A percentile compares a stretch with the other conserved stretches of the same genome.
These are phyloP conservation scores for Oryza nivara DNA, from an alignment of 176 grass and related monocot genomes.

Conservation along the genomic window DNA sequence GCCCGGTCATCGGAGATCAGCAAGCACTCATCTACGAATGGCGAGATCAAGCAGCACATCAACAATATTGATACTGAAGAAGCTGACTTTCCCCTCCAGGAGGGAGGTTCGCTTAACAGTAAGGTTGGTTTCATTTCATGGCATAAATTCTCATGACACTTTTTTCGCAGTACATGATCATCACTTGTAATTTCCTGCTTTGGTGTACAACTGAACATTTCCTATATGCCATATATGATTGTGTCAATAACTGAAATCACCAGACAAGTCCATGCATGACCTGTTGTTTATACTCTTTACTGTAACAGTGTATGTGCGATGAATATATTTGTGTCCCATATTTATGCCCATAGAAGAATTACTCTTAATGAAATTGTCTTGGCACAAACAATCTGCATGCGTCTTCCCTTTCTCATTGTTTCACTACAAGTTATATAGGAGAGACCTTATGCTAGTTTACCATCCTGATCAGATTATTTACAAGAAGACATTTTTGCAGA, in stretches of 20 bases:
- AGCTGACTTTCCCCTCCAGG: background rate
- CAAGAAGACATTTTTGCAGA: background rate
- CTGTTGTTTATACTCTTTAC: background rate
- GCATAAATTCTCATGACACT: background rate
- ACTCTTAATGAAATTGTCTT: too few relatives aligned
- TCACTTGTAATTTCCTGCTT: background rate
- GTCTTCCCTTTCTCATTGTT: constrained; percentile 17
- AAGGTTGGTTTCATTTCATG: background rate
- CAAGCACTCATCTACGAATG: constrained; percentile 34
- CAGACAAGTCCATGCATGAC: background rate
- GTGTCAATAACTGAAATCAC: background rate
- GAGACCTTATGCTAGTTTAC: background rate
- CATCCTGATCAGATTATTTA: constrained; percentile 17
- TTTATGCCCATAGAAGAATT: background rate
- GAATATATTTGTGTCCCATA: background rate
- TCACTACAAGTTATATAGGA: background rate
- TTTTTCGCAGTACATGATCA: background rate
- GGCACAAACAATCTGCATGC: constrained; percentile 1
- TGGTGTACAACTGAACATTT: background rate
- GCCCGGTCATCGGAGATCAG: constrained; percentile 32
- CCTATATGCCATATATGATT: background rate
- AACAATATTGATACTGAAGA: constrained; percentile 21
- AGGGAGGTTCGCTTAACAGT: background rate
- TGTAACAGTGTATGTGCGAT: background rate
- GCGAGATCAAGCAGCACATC: constrained; percentile 27